These are phyloP conservation scores for Pulveroboletus frians DNA, from an alignment of 768 basidiomycete genomes.

Conservation along the genomic window DNA sequence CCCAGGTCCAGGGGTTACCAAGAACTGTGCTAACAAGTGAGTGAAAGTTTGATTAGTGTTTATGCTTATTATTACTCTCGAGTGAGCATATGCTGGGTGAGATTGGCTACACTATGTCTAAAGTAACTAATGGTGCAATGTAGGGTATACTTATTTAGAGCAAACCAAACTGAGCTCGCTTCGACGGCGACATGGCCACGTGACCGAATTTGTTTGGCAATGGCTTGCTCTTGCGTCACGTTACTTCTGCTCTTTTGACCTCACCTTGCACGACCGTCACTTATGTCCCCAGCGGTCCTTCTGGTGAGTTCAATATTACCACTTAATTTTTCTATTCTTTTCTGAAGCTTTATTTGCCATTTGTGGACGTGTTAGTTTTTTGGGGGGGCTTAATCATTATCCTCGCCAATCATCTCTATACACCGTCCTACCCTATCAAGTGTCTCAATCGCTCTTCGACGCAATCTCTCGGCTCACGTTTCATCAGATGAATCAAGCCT, in stretches of 20 bases:
- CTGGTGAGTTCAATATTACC: slow-evolving; percentile 2
- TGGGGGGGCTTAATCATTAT: background rate
- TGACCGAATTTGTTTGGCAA: slow-evolving; percentile 5
- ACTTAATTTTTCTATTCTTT: background rate
- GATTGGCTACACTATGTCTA: no score
- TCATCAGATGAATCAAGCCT: slow-evolving; percentile 18
- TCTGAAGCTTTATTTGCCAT: background rate
- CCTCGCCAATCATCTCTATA: slow-evolving; percentile 2
- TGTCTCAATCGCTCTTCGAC: slow-evolving; percentile 13
- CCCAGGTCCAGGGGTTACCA: no score
- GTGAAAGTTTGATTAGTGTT: no score
- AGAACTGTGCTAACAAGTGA: no score
- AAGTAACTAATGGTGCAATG: no score
- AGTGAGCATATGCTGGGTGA: no score
- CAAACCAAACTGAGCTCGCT: no score
- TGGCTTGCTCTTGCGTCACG: no score
- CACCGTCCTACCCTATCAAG: slow-evolving; percentile 7
- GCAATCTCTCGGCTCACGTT: slow-evolving; percentile 13
- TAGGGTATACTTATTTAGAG: no score
- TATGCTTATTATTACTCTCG: no score
- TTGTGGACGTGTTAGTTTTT: background rate
- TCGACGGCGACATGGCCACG: no score
- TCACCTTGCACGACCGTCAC: background rate
- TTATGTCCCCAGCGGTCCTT: background rate
- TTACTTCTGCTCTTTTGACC: background rate